phyloP scores from a whole-genome alignment of 805 yeast species.

The Suhomyces sp. region DNA sequence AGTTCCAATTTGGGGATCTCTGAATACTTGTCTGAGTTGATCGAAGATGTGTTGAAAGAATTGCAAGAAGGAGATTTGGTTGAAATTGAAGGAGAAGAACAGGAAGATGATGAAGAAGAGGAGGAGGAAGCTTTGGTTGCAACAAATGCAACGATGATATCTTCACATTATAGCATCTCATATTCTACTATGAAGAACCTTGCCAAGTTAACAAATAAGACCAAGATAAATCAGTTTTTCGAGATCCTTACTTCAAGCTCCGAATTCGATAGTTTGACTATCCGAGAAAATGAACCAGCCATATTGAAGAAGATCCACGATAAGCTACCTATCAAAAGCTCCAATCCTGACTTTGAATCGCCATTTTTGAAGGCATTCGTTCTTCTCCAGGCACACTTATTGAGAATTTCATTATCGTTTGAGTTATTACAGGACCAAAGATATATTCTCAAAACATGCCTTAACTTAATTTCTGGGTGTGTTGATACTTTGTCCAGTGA shows the following conservation, averaged over 20 bases:
- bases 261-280: slow-evolving; percentile 67
- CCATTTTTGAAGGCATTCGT: slow-evolving; percentile 71
- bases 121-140: slow-evolving; percentile 50
- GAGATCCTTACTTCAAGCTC: slow-evolving; percentile 65
- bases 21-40: slow-evolving; percentile 77
- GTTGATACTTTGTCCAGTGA: slow-evolving; percentile 79
- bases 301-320: slow-evolving; percentile 51
- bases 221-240: slow-evolving; percentile 60
- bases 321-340: slow-evolving; percentile 61
- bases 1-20: slow-evolving; percentile 68
- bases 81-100: slow-evolving; percentile 50
- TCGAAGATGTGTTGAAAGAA: slow-evolving; percentile 69
- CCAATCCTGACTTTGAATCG: slow-evolving; percentile 41
- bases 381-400: slow-evolving; percentile 77
- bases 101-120: slow-evolving; percentile 37
- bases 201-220: slow-evolving; percentile 49
- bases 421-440: slow-evolving; percentile 62
- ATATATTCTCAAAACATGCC: slow-evolving; percentile 46
- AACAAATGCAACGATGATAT: slow-evolving; percentile 68
- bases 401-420: slow-evolving; percentile 56
- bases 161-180: slow-evolving; percentile 68
- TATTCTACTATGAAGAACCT: slow-evolving; percentile 67
- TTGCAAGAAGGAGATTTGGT: slow-evolving; percentile 60
- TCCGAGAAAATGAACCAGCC: slow-evolving; percentile 59
- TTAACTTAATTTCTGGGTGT: slow-evolving; percentile 59